Percentiles rank a stretch among this genome's conserved stretches.
These are phyloP conservation scores for Polygonum aviculare DNA, from an alignment of 148 eudicot genomes.

Conservation along the genomic window DNA sequence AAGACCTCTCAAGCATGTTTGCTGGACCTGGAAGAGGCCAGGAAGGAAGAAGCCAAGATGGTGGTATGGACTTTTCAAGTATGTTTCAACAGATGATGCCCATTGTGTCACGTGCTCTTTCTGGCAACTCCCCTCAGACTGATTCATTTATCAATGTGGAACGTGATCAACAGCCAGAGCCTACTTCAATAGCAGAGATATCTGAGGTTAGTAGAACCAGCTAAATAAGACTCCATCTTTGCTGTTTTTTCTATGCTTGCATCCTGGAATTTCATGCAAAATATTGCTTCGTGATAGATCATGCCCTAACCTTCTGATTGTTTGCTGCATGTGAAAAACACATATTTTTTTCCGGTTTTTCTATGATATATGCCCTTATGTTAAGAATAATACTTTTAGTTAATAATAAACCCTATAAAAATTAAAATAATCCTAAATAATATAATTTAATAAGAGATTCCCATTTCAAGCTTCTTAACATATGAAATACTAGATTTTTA, in stretches of 20 bases:
- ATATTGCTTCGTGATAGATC: background rate
- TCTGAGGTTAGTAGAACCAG: constrained; percentile 7
- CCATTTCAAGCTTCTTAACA: too few relatives aligned
- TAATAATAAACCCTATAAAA: too few relatives aligned
- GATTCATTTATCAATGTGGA: constrained; percentile 17
- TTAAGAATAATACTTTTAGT: too few relatives aligned
- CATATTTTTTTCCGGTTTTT: background rate
- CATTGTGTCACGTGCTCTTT: constrained; percentile 80
- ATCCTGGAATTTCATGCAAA: background rate
- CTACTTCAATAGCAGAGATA: background rate
- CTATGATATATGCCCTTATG: too few relatives aligned
- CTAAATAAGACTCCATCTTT: background rate
- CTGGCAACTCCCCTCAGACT: constrained; percentile 38
- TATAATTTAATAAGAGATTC: too few relatives aligned
- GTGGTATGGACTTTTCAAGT: constrained; percentile 64
- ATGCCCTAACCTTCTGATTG: background rate
- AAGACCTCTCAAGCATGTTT: constrained; percentile 58
- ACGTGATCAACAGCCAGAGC: constrained; percentile 21
- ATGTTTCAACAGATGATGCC: constrained; percentile 99
- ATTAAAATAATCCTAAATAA: too few relatives aligned
- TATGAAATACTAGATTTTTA: background rate
- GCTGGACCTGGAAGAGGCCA: constrained; percentile 43
- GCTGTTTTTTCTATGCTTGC: background rate
- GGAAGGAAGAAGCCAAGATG: constrained; percentile 40
- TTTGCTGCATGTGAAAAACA: background rate